Evolutionary conservation across 2,329 filamentous ascomycete species (phyloP), one percentile per base, ranked within the genome.

Genomic region (Alternaria brassicae): DNA sequence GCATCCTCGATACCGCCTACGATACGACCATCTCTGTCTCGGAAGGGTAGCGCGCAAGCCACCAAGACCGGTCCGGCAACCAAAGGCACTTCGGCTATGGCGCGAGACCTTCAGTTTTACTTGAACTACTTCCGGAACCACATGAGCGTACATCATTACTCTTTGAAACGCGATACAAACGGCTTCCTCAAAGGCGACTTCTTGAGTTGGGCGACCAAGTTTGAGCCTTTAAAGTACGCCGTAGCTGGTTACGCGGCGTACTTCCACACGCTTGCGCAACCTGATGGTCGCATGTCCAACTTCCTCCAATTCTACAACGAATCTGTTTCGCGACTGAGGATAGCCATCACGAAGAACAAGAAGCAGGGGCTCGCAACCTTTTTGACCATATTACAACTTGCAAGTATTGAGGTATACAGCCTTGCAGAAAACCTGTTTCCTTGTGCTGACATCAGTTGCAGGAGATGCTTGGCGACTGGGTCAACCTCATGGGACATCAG

Each of bases 391-490:
- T 81, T 99, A 40, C 93, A 98, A 71, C 85, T 98, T 49, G 93
- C 93, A 55, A 96, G 92, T 3, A 95, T 97, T 56, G 95, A 99
- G 86, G 93, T 96, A 83, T 48, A 72, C 81, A 64, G 17, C 28
- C 10, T 28, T 36, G 30, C 47, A 19, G 19, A 19, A 10, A 5
- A 13, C n/a, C 4, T 15, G 13, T 2, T 8, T 34, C 10, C 6
- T 7, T 34, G 21, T 25, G 48, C 67, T 70, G 40, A 70, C 49
- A 30, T 55, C 48, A 19, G 56, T 51, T 25, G 51, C 70, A 97
- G 92, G 95, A 98, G 79, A 96, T 93, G 70, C 84, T 98, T 44
- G 95, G 95, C 12, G 95, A 99, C 74, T 98, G 93, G 93, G 88
- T 96, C 53, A 97, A 96, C 70, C 83, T 98, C 15, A 89, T 95